Evolutionary conservation across 2,329 filamentous ascomycete genomes (phyloP).

Genomic region (Xylaria sp.): DNA sequence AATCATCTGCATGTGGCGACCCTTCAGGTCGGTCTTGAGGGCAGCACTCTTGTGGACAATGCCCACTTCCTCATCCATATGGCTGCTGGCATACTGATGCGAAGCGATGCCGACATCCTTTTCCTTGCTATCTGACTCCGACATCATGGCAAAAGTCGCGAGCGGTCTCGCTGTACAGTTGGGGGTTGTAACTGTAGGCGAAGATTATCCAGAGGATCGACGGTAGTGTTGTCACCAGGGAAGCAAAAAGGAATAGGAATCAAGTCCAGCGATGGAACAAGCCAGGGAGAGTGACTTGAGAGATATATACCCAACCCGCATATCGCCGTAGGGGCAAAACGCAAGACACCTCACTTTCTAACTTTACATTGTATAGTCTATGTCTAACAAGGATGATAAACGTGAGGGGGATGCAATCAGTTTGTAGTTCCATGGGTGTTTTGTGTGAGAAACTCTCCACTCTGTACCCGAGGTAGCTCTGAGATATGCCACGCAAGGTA

Average conservation of each 20-base stretch:
- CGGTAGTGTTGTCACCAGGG: conserved; percentile 5
- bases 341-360: conserved; percentile 3
- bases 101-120: conserved; percentile 40
- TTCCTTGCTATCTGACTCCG: conserved; percentile 44
- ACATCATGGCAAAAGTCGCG: conserved; percentile 28
- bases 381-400: neutral
- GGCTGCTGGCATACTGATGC: conserved; percentile 37
- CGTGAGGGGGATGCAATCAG: neutral
- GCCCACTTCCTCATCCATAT: conserved; percentile 52
- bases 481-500: neutral
- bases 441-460: conserved; percentile 4
- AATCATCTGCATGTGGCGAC: conserved; percentile 60
- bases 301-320: conserved; percentile 29
- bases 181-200: neutral
- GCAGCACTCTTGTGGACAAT: conserved; percentile 49
- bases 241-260: conserved; percentile 13
- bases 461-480: conserved; percentile 12
- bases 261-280: conserved; percentile 5
- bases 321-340: conserved; percentile 5
- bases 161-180: conserved; percentile 7
- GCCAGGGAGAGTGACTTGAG: neutral
- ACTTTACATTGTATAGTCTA: neutral
- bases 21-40: conserved; percentile 52
- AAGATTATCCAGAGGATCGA: conserved; percentile 18
- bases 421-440: conserved; percentile 19